Evolutionary conservation across 2,329 filamentous ascomycete genomes (phyloP), one percentile per base, ranked within the genome.

Genomic region (Pyrenochaeta sp.): DNA sequence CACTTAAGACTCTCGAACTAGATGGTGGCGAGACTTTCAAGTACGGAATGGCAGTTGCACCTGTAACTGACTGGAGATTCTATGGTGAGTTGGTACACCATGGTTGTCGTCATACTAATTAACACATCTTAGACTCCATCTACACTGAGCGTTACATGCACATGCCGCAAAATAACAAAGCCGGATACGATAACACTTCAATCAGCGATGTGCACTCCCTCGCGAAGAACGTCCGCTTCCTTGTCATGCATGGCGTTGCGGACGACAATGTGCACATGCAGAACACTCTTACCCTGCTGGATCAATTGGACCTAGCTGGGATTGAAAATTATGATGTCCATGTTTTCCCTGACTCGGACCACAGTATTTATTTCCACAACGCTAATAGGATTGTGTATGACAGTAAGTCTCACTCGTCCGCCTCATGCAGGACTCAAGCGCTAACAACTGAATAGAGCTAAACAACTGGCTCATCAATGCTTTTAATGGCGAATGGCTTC

Each of bases 191-290:
- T 28, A 84, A 82, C 51, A 84, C 89, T 4, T 84, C 84, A 38
- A 85, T 99, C 63, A 81, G 69, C 46, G 89, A 99, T 64, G 86
- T 86, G 51, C 78, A 81, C 1, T 88, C 90, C 0, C 78, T 99
- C 6, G 77, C 80, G 3, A 73, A 85, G 53, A 96, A 88, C 67
- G 88, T 92, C 49, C 86, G 93, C 21, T 99, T 97, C 76, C 77
- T 99, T 26, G 71, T 99, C 60, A 96, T 97, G 89, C 94, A 99
- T 67, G 94, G 94, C 57, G 83, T 91, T n/a, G 88, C 89, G 6
- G 94, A 99, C 64, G 94, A 99, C 72, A 99, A 99, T 62, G 94
- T 99, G 9, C 95, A 99, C 71, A 85, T 96, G 72, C 95, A 99
- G 72, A 97, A 96, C 71, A 91, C 92, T 1, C 81, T 97, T 44